These are phyloP conservation scores for Sarocladiaceae sp. DNA, from an alignment of 2,329 filamentous ascomycete genomes.

Conservation along the genomic window DNA sequence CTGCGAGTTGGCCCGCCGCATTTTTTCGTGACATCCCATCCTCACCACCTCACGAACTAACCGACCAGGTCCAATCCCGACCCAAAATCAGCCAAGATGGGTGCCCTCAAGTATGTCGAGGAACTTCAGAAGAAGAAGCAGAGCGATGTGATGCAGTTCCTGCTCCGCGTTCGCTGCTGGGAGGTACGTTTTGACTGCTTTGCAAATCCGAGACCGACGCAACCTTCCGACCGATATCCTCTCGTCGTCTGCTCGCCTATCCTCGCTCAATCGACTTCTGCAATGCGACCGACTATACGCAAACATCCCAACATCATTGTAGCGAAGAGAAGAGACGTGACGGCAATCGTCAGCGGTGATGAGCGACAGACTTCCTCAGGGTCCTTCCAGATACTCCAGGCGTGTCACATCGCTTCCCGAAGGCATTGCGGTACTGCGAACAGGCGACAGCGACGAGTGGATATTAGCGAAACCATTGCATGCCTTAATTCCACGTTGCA, in stretches of 20 bases:
- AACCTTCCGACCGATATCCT: constrained; percentile 11
- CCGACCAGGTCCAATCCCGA: constrained; percentile 15
- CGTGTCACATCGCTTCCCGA: too few relatives aligned
- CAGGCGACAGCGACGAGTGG: too few relatives aligned
- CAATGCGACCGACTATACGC: too few relatives aligned
- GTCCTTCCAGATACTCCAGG: too few relatives aligned
- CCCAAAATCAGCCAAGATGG: constrained; percentile 66
- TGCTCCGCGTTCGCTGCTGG: constrained; percentile 99
- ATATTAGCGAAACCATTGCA: too few relatives aligned
- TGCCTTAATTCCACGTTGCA: constrained; percentile 64
- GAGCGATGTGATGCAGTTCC: constrained; percentile 99
- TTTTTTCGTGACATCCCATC: constrained; percentile 8
- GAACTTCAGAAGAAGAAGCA: constrained; percentile 99
- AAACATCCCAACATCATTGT: too few relatives aligned
- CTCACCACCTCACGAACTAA: constrained; percentile 11
- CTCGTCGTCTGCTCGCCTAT: constrained; percentile 1
- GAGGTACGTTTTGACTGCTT: constrained; percentile 65
- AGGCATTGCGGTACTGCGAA: too few relatives aligned
- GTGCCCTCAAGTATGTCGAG: constrained; percentile 99
- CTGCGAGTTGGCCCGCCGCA: too few relatives aligned
- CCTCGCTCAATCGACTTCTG: neutral
- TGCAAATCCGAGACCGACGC: neutral
- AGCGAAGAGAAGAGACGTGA: too few relatives aligned
- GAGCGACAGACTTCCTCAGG: too few relatives aligned
- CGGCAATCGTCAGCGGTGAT: too few relatives aligned